Base-by-base conservation (phyloP, 345 rosid species). In the Raphanus sativus region DNA sequence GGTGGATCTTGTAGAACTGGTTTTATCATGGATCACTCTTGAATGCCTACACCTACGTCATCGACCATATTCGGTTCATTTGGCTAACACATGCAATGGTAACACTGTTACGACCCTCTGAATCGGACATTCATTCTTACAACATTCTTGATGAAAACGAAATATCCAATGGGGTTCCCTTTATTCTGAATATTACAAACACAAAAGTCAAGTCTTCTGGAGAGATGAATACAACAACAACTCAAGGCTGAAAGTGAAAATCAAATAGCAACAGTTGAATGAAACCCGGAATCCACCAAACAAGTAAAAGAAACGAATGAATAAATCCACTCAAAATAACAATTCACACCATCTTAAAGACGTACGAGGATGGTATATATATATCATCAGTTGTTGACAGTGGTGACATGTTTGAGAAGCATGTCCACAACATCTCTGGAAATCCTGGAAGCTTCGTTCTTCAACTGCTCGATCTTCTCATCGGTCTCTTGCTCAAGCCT, bases 401-500 rank as follows among this genome's bases (percentile, higher is more conserved):
- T 79, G 68, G 95, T 89, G 36, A 75, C 83, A 65, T 80, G 75
- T 75, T 80, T 80, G 21, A 80, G 83, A 82, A 93, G 93, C 95
- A 91, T 86, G 10, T 85, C 83, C 36, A 88, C 88, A 10, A 86
- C 89, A 70, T 87, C 92, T 40, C 71, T 66, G 4, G 91, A 86
- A 24, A 91, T 88, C 76, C 87, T 85, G 4, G 88, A 29, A 55
- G 84, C 88, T 75, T 93, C 83, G 3, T 69, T 83, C 83, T 87
- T 87, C 84, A 87, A 78, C 66, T 89, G 88, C 40, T 76, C 75
- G 72, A 91, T 93, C 86, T 89, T 93, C 9, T 77, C 76, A 12
- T 81, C 86, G 4, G 98, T 92, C 83, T 93, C 97, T 62, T 75
- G 68, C 84, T 91, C 98, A 11, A 91, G 93, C 81, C 96, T 85